Evolutionary conservation across 306 rosid species (phyloP), one percentile per base, ranked within the genome.

Genomic region (Pyrus bretschneideri): DNA sequence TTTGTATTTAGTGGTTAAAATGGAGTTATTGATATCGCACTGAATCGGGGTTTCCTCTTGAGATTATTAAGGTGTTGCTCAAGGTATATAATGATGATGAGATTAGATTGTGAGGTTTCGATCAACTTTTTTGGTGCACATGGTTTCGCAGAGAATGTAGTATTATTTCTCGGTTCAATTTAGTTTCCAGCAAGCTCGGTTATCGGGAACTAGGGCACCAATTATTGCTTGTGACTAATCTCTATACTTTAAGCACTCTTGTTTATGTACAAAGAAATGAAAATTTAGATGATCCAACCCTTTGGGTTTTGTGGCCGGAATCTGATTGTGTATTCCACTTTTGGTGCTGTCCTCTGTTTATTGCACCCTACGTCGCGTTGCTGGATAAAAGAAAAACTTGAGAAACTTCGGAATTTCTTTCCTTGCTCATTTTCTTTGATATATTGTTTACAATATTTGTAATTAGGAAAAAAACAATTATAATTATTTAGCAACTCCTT

Each of bases 401-500:
- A 35, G 21, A 71, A 71, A 33, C 14, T 71, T 55, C 1, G 1
- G 14, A 71, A 35, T 54, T 23, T 21, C 2, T 21, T 30, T 55
- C 2, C 25, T 31, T 33, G 31, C 4, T 55, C 72, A 68, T 68
- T 68, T n/a, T 67, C 17, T 35, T 10, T 21, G 8, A 31, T 31
- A 19, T 31, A 17, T 30, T 65, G 15, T 14, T 13, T 11, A 29
- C 2, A 2, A 8, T 6, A 52, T 15, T 51, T 51, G 21, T 14
- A 52, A 52, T 52, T 52, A 5, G 21, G n/a, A 3, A 45, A 10
- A 29, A 51, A 30, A 15, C 1, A 9, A 13, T n/a, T 52, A 5
- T 63, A 31, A 44, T 77, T 52, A 14, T 52, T 69, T 70, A 60
- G 58, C 62, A 2, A 12, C 54, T 85, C 30, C 58, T 67, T 57